Conservation (phyloP, 345 rosid species). For the Arabis hirsuta region DNA sequence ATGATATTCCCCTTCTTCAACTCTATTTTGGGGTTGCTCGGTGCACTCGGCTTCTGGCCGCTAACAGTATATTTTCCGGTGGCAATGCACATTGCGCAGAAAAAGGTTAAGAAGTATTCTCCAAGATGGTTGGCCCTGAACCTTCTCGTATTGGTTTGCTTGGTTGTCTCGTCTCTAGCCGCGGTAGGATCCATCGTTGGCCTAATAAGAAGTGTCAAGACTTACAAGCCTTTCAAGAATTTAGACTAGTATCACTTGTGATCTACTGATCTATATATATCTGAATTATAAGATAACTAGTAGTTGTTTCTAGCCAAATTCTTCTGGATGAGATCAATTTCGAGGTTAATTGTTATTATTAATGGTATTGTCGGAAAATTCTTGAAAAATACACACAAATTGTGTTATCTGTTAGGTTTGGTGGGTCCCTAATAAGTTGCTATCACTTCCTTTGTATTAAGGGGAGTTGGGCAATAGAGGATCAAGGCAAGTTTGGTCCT, state of each 20-base stretch:
- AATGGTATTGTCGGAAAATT: not conserved
- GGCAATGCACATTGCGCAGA: conserved; percentile 75
- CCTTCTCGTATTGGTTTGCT: conserved; percentile 57
- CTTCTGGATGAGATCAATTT: not conserved
- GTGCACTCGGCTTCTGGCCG: conserved; percentile 85
- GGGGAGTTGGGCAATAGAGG: conserved; percentile 1
- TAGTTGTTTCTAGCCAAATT: conserved; percentile 13
- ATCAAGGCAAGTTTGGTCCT: conserved; percentile 30
- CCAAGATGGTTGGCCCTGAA: conserved; percentile 71
- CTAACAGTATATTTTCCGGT: conserved; percentile 84
- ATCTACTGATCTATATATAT: not conserved
- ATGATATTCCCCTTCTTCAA: conserved; percentile 95
- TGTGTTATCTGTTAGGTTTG: conserved; percentile 13
- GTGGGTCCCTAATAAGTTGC: conserved; percentile 15
- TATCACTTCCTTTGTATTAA: conserved; percentile 16
- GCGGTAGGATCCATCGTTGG: conserved; percentile 84
- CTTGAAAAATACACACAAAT: conserved; percentile 6
- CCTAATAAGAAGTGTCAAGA: conserved; percentile 53
- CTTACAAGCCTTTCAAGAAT: conserved; percentile 69
- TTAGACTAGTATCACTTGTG: conserved; percentile 17
- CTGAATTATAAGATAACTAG: not conserved
- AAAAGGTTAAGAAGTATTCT: conserved; percentile 57
- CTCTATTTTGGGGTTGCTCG: conserved; percentile 74
- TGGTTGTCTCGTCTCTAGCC: conserved; percentile 64
- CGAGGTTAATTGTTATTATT: not conserved